Evolutionary conservation across 805 yeast genomes (phyloP).

Genomic region (Myxozyma melibiosi): DNA sequence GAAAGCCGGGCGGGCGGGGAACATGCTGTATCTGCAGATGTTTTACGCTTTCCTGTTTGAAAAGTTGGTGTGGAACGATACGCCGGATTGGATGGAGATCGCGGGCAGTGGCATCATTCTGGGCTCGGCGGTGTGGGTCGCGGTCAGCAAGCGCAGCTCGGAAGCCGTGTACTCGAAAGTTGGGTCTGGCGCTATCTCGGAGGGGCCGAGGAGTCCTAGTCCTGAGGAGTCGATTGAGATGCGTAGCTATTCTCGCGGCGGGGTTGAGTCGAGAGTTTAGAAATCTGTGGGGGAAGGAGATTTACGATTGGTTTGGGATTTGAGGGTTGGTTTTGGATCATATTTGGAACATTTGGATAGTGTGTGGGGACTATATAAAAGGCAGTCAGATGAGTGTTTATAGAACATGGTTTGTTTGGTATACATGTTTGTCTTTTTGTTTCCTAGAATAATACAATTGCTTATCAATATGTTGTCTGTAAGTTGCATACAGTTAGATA

Average conservation of each 20-base stretch:
- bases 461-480: background rate
- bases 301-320: too few species aligned
- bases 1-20: slow-evolving; percentile 71
- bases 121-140: slow-evolving; percentile 61
- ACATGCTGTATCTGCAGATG: slow-evolving; percentile 75
- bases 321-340: too few species aligned
- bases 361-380: too few species aligned
- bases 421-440: too few species aligned
- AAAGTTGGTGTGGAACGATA: slow-evolving; percentile 65
- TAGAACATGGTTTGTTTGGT: too few species aligned
- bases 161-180: slow-evolving; percentile 30
- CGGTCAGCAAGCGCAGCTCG: slow-evolving; percentile 48
- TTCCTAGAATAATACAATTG: too few species aligned
- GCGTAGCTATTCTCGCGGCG: background rate
- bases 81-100: slow-evolving; percentile 69
- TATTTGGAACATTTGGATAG: too few species aligned
- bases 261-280: background rate
- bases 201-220: slow-evolving; percentile 11
- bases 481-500: background rate
- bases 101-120: slow-evolving; percentile 71
- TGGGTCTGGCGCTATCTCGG: slow-evolving; percentile 13
- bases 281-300: too few species aligned
- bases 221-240: slow-evolving; percentile 8
- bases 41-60: slow-evolving; percentile 81
- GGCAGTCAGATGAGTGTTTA: too few species aligned